Evolutionary conservation across 2,329 filamentous ascomycete genomes (phyloP).

Genomic region (Penicillium fuscoglaucum): DNA sequence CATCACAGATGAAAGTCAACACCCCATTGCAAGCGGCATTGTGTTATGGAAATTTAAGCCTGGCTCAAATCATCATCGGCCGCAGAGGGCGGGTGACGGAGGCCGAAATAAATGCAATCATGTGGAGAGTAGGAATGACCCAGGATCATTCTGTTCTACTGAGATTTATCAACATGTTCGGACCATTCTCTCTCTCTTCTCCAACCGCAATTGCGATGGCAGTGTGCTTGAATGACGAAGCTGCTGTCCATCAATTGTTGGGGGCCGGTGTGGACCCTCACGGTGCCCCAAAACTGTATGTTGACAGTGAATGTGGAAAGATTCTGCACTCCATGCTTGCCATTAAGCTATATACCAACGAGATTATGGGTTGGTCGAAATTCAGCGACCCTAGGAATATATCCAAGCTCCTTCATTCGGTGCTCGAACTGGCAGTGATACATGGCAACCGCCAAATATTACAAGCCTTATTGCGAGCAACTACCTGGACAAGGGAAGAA

Average conservation of each 20-base stretch:
- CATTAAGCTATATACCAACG: neutral
- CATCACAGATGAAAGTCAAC: too few species aligned
- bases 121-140: neutral
- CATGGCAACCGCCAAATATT: neutral
- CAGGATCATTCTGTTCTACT: neutral
- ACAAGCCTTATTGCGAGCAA: neutral
- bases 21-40: neutral
- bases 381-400: too few species aligned
- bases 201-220: neutral
- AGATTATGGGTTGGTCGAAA: neutral
- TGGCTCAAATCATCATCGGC: neutral
- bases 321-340: neutral
- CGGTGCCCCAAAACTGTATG: neutral
- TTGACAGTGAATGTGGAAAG: neutral
- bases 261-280: neutral
- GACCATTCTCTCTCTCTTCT: neutral
- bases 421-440: neutral
- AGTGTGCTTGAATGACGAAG: neutral
- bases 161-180: neutral
- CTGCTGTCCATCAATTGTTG: neutral
- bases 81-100: neutral
- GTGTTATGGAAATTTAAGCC: neutral
- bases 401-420: neutral
- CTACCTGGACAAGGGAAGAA: neutral
- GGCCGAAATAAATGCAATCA: neutral